Evolutionary conservation across 2,329 filamentous ascomycete species (phyloP).

Genomic region (Arachnomyces sp.): DNA sequence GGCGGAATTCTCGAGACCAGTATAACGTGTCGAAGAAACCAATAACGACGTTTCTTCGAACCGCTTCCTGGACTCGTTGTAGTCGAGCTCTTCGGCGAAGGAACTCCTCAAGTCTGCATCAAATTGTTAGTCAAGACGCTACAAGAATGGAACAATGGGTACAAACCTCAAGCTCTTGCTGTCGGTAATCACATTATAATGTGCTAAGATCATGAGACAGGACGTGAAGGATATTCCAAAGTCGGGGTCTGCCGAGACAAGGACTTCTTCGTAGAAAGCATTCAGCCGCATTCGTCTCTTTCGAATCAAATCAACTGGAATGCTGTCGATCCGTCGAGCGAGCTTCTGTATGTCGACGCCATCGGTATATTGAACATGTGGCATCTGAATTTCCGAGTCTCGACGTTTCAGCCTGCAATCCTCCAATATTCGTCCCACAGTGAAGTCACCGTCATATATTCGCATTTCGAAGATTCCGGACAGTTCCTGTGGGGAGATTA

Average conservation of each 20-base stretch:
- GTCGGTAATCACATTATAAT: conserved; percentile 98
- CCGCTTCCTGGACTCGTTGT: conserved; percentile 89
- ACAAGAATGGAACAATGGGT: conserved; percentile 3
- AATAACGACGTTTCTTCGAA: conserved; percentile 78
- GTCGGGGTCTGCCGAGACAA: conserved; percentile 85
- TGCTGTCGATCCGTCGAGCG: conserved; percentile 60
- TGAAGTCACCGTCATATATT: conserved; percentile 86
- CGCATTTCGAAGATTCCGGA: conserved; percentile 96
- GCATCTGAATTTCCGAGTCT: conserved; percentile 29
- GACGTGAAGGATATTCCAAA: conserved; percentile 85
- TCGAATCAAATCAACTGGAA: conserved; percentile 69
- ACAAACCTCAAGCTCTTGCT: conserved; percentile 80
- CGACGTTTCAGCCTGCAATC: conserved; percentile 59
- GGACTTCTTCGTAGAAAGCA: conserved; percentile 92
- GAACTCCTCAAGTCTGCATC: conserved; percentile 81
- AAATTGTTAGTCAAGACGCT: conserved; percentile 20
- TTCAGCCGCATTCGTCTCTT: conserved; percentile 73
- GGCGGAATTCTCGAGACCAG: conserved; percentile 76
- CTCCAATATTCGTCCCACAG: conserved; percentile 76
- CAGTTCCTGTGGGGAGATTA: conserved; percentile 50
- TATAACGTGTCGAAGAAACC: conserved; percentile 93
- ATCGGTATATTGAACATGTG: conserved; percentile 34
- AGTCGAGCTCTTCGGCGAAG: conserved; percentile 79
- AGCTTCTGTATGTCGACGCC: conserved; percentile 67
- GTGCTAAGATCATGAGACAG: conserved; percentile 88